Conservation (phyloP, 2,329 filamentous ascomycete genomes). For the Knoxdaviesia capensis region DNA sequence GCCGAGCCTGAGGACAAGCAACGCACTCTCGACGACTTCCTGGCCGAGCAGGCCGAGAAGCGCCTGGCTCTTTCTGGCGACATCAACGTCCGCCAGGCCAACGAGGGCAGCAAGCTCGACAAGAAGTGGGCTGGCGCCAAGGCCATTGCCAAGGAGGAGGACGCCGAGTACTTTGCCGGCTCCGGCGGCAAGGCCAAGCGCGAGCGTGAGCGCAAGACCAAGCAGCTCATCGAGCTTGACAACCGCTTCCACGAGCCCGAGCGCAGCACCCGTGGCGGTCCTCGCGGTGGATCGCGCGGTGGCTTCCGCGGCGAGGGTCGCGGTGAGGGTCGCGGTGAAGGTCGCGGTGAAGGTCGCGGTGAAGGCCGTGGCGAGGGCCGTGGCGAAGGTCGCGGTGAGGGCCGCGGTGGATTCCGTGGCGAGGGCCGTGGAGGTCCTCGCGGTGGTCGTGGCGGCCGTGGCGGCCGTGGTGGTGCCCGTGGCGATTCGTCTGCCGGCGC, state of each 20-base stretch:
- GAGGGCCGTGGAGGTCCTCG: slow-evolving; percentile 22
- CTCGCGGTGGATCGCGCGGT: slow-evolving; percentile 30
- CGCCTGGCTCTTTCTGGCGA: slow-evolving; percentile 46
- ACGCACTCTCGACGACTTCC: slow-evolving; percentile 79
- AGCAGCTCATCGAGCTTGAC: slow-evolving; percentile 77
- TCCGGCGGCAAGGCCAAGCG: slow-evolving; percentile 59
- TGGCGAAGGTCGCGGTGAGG: slow-evolving; percentile 22
- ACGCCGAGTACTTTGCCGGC: slow-evolving; percentile 60
- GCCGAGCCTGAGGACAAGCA: slow-evolving; percentile 64
- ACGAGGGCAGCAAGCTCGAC: slow-evolving; percentile 72
- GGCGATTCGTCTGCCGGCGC: slow-evolving; percentile 11
- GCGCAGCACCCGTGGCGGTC: slow-evolving; percentile 31
- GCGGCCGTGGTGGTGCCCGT: slow-evolving; percentile 18
- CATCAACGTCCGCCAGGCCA: slow-evolving; percentile 66
- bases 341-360: slow-evolving; percentile 23
- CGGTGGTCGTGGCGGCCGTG: slow-evolving; percentile 20
- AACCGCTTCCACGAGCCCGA: slow-evolving; percentile 59
- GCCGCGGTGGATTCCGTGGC: slow-evolving; percentile 22
- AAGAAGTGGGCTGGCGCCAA: slow-evolving; percentile 90
- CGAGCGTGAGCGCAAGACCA: slow-evolving; percentile 80
- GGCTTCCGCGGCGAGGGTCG: slow-evolving; percentile 18
- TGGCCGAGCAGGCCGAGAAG: slow-evolving; percentile 53
- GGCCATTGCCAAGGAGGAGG: slow-evolving; percentile 40
- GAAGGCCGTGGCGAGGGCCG: slow-evolving; percentile 20
- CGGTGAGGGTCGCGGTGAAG: slow-evolving; percentile 28